A percentile compares a stretch with the other conserved stretches of the same genome.
Evolutionary conservation across 2,329 filamentous ascomycete species (phyloP).

Genomic region (Thelonectria olida): DNA sequence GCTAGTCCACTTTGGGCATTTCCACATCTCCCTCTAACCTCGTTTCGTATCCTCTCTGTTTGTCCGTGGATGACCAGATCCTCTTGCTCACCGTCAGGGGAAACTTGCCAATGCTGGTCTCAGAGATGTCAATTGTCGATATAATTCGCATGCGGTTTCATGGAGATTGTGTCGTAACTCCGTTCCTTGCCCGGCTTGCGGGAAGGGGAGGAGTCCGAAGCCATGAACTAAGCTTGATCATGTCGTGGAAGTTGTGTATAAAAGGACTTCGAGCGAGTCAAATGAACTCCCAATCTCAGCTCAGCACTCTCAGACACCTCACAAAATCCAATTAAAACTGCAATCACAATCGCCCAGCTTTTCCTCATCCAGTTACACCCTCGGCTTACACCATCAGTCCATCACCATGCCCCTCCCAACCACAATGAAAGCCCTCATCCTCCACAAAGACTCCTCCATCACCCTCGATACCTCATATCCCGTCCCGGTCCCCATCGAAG

Average conservation of each 20-base stretch:
- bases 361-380: too few species aligned
- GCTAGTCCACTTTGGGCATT: neutral
- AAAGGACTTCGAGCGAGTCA: neutral
- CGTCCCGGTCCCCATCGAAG: constrained; percentile 27
- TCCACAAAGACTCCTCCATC: constrained; percentile 25
- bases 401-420: constrained; percentile 27
- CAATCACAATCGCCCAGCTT: too few species aligned
- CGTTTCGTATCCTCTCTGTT: constrained; percentile 9
- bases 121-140: neutral
- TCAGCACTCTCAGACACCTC: neutral
- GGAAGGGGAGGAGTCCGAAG: too few species aligned
- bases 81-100: too few species aligned
- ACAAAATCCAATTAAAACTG: too few species aligned
- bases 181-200: neutral
- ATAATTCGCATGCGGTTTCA: neutral
- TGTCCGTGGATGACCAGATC: neutral
- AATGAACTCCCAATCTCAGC: neutral
- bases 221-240: too few species aligned
- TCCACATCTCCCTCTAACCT: constrained; percentile 9
- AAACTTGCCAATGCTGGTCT: too few species aligned
- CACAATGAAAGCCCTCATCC: constrained; percentile 31
- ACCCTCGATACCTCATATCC: constrained; percentile 23
- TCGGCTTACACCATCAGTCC: too few species aligned
- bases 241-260: neutral
- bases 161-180: neutral